Evolutionary conservation across 768 basidiomycete genomes (phyloP).

Genomic region (Russula ochroleuca): DNA sequence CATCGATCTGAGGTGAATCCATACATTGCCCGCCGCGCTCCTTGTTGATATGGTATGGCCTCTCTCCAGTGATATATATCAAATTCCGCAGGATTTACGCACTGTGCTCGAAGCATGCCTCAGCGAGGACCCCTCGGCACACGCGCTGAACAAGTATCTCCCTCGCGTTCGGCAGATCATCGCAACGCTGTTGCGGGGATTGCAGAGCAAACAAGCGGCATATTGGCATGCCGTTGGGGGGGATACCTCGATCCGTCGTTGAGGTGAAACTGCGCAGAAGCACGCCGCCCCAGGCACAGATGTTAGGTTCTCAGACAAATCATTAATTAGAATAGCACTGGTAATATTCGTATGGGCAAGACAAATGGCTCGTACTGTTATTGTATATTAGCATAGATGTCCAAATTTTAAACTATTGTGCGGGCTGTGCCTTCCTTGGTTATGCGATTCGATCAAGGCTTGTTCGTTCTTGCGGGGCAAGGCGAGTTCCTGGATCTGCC

Average conservation of each 20-base stretch:
- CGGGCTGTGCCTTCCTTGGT: neutral
- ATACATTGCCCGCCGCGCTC: slow-evolving; percentile 17
- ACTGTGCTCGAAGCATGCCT: slow-evolving; percentile 42
- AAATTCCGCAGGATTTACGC: slow-evolving; percentile 40
- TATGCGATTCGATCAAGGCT: neutral
- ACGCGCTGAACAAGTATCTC: slow-evolving; percentile 37
- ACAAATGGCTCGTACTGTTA: neutral
- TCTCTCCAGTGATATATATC: slow-evolving; percentile 38
- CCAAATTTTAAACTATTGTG: neutral
- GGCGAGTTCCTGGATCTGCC: slow-evolving; percentile 6
- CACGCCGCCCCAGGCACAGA: neutral
- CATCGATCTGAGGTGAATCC: slow-evolving; percentile 71
- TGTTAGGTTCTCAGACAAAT: neutral
- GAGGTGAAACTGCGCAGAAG: neutral
- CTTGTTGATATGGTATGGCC: slow-evolving; percentile 4
- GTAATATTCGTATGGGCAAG: slow-evolving; percentile 6
- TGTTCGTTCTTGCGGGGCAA: neutral
- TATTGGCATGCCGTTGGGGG: slow-evolving; percentile 34
- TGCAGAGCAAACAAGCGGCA: slow-evolving; percentile 42
- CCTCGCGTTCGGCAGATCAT: slow-evolving; percentile 39
- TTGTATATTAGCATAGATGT: slow-evolving; percentile 11
- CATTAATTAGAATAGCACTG: slow-evolving; percentile 1
- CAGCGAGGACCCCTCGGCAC: slow-evolving; percentile 39
- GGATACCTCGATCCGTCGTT: slow-evolving; percentile 7
- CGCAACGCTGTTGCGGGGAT: slow-evolving; percentile 39